phyloP scores from a whole-genome alignment of 2,329 filamentous ascomycete species.

The Colletotrichum tofieldiae region DNA sequence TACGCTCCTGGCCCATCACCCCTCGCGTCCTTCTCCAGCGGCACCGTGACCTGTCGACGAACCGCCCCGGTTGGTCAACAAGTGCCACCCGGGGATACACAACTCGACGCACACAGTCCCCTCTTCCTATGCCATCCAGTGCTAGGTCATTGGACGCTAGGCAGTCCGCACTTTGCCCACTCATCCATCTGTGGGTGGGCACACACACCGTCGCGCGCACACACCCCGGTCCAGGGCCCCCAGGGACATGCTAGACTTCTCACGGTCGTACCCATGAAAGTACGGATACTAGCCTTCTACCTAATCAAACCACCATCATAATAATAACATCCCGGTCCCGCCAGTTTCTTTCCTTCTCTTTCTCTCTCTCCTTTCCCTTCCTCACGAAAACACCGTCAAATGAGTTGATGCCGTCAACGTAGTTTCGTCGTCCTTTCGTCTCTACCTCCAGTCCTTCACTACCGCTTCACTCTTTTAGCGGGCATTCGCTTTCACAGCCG shows the following conservation, averaged over 20 bases:
- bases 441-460: constrained; percentile 57
- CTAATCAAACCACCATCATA: constrained; percentile 45
- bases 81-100: constrained; percentile 32
- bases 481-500: constrained; percentile 74
- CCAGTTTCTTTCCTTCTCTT: constrained; percentile 53
- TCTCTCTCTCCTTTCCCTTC: constrained; percentile 53
- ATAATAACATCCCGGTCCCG: constrained; percentile 62
- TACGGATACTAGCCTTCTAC: constrained; percentile 40
- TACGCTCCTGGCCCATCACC: constrained; percentile 3
- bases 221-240: constrained; percentile 25
- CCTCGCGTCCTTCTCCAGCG: constrained; percentile 6
- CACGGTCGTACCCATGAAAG: constrained; percentile 39
- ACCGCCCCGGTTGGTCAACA: constrained; percentile 30
- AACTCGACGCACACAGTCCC: constrained; percentile 11
- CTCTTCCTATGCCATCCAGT: constrained; percentile 3
- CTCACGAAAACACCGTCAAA: constrained; percentile 62
- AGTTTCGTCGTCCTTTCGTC: constrained; percentile 69
- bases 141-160: constrained; percentile 28
- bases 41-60: constrained; percentile 10
- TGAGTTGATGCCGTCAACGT: constrained; percentile 68
- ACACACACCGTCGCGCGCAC: constrained; percentile 42
- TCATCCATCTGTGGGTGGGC: constrained; percentile 32
- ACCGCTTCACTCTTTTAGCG: constrained; percentile 94
- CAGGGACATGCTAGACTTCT: constrained; percentile 28
- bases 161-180: constrained; percentile 25